Percentiles rank a stretch among this genome's conserved stretches.
These are phyloP conservation scores for Kalmanozyma brasiliensis DNA, from an alignment of 1,284 basidiomycete species.

Conservation along the genomic window DNA sequence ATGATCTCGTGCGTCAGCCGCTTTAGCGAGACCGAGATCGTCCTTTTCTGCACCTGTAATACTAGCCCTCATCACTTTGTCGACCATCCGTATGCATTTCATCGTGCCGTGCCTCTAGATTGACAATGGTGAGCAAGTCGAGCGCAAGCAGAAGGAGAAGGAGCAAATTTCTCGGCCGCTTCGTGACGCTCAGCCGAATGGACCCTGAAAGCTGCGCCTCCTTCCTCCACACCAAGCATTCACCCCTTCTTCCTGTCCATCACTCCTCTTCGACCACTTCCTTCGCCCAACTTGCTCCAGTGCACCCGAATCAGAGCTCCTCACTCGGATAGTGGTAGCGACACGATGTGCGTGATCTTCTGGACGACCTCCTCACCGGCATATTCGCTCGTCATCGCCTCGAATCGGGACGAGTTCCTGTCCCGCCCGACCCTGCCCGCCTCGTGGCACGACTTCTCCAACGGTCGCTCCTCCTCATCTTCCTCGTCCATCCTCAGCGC, in stretches of 20 bases:
- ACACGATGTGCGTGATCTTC: slow-evolving; percentile 51
- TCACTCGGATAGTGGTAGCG: too few relatives aligned
- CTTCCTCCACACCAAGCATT: neutral
- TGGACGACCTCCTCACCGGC: slow-evolving; percentile 32
- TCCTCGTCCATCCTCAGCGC: slow-evolving; percentile 37
- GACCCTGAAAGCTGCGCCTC: neutral
- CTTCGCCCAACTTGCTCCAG: neutral
- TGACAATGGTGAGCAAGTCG: too few relatives aligned
- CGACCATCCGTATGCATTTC: too few relatives aligned
- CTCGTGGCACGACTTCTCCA: slow-evolving; percentile 49
- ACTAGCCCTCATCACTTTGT: too few relatives aligned
- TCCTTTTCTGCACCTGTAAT: slow-evolving; percentile 1
- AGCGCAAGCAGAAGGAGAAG: too few relatives aligned
- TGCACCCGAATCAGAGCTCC: neutral
- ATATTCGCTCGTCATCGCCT: slow-evolving; percentile 47
- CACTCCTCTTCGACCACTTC: too few relatives aligned
- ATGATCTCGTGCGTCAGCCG: neutral
- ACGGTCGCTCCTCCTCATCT: neutral
- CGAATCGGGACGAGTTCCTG: slow-evolving; percentile 60
- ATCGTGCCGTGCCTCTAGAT: too few relatives aligned
- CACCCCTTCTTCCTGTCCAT: neutral
- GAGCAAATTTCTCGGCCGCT: neutral
- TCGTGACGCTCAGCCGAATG: neutral
- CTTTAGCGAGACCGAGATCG: neutral
- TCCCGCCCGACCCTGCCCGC: slow-evolving; percentile 44